These are phyloP conservation scores for Populus tremula DNA, from an alignment of 345 rosid species.

Conservation along the genomic window DNA sequence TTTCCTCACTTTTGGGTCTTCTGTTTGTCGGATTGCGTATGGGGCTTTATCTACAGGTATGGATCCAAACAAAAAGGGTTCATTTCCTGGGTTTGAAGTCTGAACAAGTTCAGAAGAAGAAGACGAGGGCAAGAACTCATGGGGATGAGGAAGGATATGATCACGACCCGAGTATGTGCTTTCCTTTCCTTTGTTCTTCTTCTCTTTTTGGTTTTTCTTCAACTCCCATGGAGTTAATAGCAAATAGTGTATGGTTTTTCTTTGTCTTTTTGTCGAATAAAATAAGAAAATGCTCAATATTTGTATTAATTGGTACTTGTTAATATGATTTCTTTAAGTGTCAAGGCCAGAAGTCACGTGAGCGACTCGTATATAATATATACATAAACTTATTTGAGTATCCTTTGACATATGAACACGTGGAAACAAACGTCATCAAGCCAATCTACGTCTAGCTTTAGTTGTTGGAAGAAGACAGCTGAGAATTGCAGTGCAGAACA, in stretches of 20 bases:
- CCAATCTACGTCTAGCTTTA: neutral
- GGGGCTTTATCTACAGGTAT: slow-evolving; percentile 73
- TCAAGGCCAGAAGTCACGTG: too few relatives aligned
- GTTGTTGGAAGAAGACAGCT: neutral
- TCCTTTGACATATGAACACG: neutral
- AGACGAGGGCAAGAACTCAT: slow-evolving; percentile 9
- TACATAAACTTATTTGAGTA: too few relatives aligned
- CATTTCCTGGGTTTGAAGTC: slow-evolving; percentile 60
- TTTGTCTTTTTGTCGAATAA: too few relatives aligned
- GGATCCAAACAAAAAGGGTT: slow-evolving; percentile 59
- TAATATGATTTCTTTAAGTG: too few relatives aligned
- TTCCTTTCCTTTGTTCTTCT: neutral
- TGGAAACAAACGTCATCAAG: neutral
- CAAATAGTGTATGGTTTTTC: neutral
- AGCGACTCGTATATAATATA: too few relatives aligned
- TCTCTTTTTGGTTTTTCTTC: neutral
- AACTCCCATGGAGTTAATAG: neutral
- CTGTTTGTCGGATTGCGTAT: slow-evolving; percentile 69
- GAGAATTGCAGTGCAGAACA: too few relatives aligned
- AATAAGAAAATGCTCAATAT: too few relatives aligned
- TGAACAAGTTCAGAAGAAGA: slow-evolving; percentile 58
- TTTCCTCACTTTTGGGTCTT: slow-evolving; percentile 56
- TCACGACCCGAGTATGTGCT: neutral
- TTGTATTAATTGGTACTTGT: too few relatives aligned
- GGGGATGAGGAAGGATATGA: neutral